phyloP scores from a whole-genome alignment of 768 basidiomycete genomes.

The Xerocomellus intermedius region DNA sequence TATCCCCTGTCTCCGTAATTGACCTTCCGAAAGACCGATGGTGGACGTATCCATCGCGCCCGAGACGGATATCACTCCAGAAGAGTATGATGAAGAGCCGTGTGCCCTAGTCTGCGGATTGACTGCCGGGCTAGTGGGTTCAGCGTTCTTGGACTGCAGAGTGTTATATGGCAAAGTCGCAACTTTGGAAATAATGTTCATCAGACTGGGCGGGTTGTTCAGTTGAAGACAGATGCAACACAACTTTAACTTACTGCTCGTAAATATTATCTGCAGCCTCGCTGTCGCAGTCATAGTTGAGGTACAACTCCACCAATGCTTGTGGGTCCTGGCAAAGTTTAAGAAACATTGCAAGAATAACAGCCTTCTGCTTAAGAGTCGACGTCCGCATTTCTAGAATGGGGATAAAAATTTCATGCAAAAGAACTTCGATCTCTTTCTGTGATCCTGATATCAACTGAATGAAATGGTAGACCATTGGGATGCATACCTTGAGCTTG shows the following conservation, averaged over 20 bases:
- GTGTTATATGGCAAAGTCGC: conserved; percentile 56
- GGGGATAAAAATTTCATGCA: conserved; percentile 98
- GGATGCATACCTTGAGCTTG: conserved; percentile 76
- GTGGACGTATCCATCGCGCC: conserved; percentile 66
- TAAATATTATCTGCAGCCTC: conserved; percentile 96
- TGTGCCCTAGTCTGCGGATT: conserved; percentile 43
- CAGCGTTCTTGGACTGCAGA: conserved; percentile 47
- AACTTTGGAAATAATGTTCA: conserved; percentile 96
- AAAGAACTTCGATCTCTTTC: conserved; percentile 99
- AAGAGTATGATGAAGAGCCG: conserved; percentile 49
- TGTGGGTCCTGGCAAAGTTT: conserved; percentile 95
- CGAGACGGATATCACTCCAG: conserved; percentile 62
- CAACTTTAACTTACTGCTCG: conserved; percentile 63
- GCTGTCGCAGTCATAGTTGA: conserved; percentile 98
- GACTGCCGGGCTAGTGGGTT: conserved; percentile 61
- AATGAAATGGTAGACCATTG: not conserved
- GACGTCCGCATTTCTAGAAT: conserved; percentile 98
- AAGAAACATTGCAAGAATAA: conserved; percentile 84
- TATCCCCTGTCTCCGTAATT: conserved; percentile 87
- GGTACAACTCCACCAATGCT: conserved; percentile 95
- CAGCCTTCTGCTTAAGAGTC: conserved; percentile 91
- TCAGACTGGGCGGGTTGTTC: conserved; percentile 50
- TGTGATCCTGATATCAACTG: conserved; percentile 33
- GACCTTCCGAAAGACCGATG: conserved; percentile 75
- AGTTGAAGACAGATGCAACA: conserved; percentile 2